Evolutionary conservation across 768 basidiomycete genomes (phyloP), one percentile per base, ranked within the genome.

Genomic region (Galerina marginata): DNA sequence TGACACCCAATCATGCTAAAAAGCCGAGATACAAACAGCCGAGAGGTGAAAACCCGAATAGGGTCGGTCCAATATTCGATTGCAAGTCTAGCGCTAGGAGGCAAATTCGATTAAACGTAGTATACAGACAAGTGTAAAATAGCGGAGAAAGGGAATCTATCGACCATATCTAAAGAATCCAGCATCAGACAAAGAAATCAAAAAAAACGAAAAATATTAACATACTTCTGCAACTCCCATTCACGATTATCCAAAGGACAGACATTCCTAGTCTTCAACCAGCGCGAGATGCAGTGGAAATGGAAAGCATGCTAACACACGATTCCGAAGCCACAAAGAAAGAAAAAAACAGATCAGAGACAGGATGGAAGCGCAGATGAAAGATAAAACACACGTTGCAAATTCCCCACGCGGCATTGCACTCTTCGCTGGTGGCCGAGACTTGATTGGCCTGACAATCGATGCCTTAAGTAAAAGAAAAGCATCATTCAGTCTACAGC

Each of bases 401-500:
- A 50, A 96, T 95, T 50, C 97, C 97, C 97, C 97, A 99, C 2
- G 96, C 96, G 2, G 96, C 96, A 58, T 96, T 98, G 71, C 95
- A 96, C 72, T 96, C 96, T 69, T 99, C 96, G 67, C 90, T 94
- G 7, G 95, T 95, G 12, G 96, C 93, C 26, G 95, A 97, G 4
- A 96, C 93, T 73, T 99, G 97, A 74, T 99, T 99, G 45, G 97
- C 97, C 74, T 99, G 97, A 75, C 97, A 99, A 73, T 99, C 97
- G 74, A 99, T 99, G 80, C 97, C 96, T 99, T 38, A 42, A 33
- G 47, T 52, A 54, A 29, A 48, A 42, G 51, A 26, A 56, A 43
- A 23, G 49, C 29, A 49, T 26, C 45, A 9, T 43, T 20, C 16
- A 52, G 40, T 16, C 9, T n/a, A 26, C 48, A 12, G 5, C 9